Conservation (phyloP, 306 rosid species). For the Adenanthera pavonina region DNA sequence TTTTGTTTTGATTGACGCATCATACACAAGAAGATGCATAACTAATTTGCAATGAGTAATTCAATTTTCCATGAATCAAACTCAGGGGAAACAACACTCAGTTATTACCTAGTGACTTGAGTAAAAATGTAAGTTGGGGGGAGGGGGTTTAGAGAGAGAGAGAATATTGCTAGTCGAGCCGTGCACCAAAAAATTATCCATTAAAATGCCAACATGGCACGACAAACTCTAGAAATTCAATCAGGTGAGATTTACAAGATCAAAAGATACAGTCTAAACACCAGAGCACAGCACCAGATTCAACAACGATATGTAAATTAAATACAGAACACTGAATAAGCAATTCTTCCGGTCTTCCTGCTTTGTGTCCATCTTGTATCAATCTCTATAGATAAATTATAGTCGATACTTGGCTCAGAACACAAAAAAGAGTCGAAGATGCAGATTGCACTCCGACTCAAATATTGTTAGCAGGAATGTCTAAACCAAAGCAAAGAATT, state of each 20-base stretch:
- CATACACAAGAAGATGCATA: constrained; percentile 4
- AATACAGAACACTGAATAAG: neutral
- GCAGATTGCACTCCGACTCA: constrained; percentile 18
- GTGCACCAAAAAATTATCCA: constrained; percentile 4
- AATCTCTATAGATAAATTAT: neutral
- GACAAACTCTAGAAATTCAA: neutral
- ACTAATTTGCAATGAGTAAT: constrained; percentile 27
- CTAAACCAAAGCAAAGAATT: constrained; percentile 8
- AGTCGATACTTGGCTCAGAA: constrained; percentile 15
- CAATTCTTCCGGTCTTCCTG: neutral
- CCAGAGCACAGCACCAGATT: constrained; percentile 1
- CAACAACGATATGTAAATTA: constrained; percentile 30
- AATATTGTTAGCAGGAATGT: neutral
- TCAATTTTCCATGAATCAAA: constrained; percentile 3
- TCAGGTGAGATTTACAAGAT: constrained; percentile 10
- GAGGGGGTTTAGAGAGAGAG: neutral
- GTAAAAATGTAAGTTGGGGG: neutral
- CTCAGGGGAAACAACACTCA: neutral
- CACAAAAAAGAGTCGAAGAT: constrained; percentile 30
- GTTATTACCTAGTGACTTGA: neutral
- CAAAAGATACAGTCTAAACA: constrained; percentile 35
- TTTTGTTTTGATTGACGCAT: constrained; percentile 13
- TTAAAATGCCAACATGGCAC: constrained; percentile 14
- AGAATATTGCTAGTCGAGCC: neutral
- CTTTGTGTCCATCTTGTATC: neutral